These are phyloP conservation scores for Fusarium sp. DNA, from an alignment of 2,329 filamentous ascomycete species.

Conservation along the genomic window DNA sequence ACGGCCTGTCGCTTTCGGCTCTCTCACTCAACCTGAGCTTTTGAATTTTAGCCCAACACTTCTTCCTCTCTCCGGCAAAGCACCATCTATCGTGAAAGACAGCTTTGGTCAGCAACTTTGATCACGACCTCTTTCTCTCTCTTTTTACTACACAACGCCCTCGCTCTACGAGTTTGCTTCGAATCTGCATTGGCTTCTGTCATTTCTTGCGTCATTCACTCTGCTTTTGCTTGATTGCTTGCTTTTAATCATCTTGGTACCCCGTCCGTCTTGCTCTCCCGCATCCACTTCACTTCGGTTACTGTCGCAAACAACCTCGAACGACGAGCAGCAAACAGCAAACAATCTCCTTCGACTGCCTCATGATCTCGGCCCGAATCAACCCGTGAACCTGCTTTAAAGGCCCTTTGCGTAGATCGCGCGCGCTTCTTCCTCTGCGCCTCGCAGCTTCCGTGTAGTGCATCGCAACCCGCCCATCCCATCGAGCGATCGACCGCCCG, in stretches of 20 bases:
- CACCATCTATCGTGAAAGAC: constrained; percentile 18
- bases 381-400: constrained; percentile 20
- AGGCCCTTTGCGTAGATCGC: constrained; percentile 37
- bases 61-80: constrained; percentile 15
- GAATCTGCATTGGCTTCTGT: constrained; percentile 4
- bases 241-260: constrained; percentile 7
- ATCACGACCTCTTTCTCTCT: constrained; percentile 5
- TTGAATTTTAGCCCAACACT: constrained; percentile 41
- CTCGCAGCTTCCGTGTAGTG: constrained; percentile 20
- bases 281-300: constrained; percentile 7
- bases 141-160: neutral
- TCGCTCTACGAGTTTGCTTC: constrained; percentile 15
- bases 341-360: constrained; percentile 4
- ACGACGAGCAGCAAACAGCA: constrained; percentile 13
- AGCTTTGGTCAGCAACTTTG: constrained; percentile 27
- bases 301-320: constrained; percentile 29
- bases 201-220: constrained; percentile 1
- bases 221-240: constrained; percentile 19
- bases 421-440: constrained; percentile 29
- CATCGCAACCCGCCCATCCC: constrained; percentile 19
- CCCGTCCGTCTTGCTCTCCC: constrained; percentile 16
- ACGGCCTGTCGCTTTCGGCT: constrained; percentile 25
- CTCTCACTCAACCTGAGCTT: constrained; percentile 34
- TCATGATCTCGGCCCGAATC: constrained; percentile 36
- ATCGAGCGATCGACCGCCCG: constrained; percentile 1